These are phyloP conservation scores for Entomortierella chlamydospora DNA, from an alignment of 192 early-diverging fungal genomes.

Conservation along the genomic window DNA sequence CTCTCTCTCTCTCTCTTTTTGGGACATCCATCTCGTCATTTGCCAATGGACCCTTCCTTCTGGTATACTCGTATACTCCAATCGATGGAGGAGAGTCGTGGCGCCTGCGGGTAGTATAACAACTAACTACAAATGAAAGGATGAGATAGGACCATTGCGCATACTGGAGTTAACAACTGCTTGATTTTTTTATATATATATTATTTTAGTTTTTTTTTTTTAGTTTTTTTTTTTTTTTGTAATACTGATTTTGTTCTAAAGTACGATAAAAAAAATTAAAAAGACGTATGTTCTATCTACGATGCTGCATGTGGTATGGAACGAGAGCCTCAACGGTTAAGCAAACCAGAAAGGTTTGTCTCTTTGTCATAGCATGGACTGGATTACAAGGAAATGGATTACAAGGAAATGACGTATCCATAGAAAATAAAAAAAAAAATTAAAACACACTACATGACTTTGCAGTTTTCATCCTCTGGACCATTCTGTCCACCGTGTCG, in stretches of 20 bases:
- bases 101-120: background rate
- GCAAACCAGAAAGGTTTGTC: too few species aligned
- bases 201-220: too few species aligned
- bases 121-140: too few species aligned
- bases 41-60: background rate
- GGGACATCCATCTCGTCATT: background rate
- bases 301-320: too few species aligned
- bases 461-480: slow-evolving; percentile 52
- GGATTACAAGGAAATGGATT: background rate
- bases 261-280: too few species aligned
- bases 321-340: too few species aligned
- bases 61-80: background rate
- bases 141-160: too few species aligned
- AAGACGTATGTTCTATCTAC: too few species aligned
- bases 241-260: too few species aligned
- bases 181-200: too few species aligned
- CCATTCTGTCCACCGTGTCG: slow-evolving; percentile 32
- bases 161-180: too few species aligned
- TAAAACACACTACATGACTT: slow-evolving; percentile 38
- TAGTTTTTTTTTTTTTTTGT: background rate
- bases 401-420: background rate
- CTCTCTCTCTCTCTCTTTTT: background rate
- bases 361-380: background rate
- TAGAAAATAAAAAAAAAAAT: slow-evolving; percentile 13
- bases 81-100: background rate